Evolutionary conservation across 1,139 yeast species (phyloP), one percentile per base, ranked within the genome.

Genomic region (Meyerozyma elateridarum): DNA sequence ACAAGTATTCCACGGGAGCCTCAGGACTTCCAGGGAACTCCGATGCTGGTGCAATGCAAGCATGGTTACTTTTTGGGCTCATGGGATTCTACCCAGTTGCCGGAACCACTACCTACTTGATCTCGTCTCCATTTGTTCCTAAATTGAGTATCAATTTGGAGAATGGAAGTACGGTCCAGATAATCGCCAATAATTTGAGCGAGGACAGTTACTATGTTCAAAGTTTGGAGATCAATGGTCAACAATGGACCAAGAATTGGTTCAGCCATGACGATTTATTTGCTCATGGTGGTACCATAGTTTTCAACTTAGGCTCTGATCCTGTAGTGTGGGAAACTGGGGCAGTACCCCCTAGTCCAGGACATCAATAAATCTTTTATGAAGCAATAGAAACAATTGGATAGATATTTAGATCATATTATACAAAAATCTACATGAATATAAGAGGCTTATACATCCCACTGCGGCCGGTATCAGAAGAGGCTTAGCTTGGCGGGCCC

Each of bases 31-130:
- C 68, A 4, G 69, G 66, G 2, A 62, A 63, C 36, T 59, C 67
- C 1, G 68, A 62, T 40, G 61, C 59, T 15, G 69, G 69, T 9
- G 63, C 69, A 6, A 59, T 63, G 64, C 66, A 61, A 35, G 53
- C 61, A 2, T 63, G 67, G 65, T 38, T 59, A 11, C 51, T 61
- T 26, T 61, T 60, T 44, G 59, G 51, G 5, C 36, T 63, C 32
- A 40, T 57, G 24, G 70, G 70, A 1, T 34, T 62, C 15, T 62
- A 61, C 36, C 69, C 68, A 5, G 50, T 61, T 15, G 46, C 67
- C 13, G 66, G 66, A 2, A 60, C 68, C 2, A 54, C 64, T 14
- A 52, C 62, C 1, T 63, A 62, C 35, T 44, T 63, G 15, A 36
- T 63, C 6, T 37, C 60, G 2, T 45, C 65, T 2, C 70, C 69